Evolutionary conservation across 2,329 filamentous ascomycete species (phyloP).

Genomic region (Teratosphaeria destructans): DNA sequence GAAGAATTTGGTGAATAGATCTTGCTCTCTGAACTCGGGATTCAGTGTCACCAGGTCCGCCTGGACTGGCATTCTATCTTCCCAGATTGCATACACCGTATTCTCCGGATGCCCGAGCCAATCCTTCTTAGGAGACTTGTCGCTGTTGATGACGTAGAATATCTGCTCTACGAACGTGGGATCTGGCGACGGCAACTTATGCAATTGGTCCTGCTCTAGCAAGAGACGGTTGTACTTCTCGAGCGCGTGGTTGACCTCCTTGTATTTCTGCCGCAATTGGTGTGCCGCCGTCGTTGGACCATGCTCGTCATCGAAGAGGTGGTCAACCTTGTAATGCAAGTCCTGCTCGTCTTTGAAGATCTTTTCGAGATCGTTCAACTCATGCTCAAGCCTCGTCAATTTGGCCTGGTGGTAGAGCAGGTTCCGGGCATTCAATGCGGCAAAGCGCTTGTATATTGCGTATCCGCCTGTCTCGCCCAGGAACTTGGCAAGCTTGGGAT

Average conservation of each 20-base stretch:
- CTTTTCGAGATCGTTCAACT: slow-evolving; percentile 13
- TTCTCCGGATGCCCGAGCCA: slow-evolving; percentile 15
- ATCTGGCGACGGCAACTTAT: slow-evolving; percentile 8
- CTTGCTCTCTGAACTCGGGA: slow-evolving; percentile 7
- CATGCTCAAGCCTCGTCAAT: slow-evolving; percentile 13
- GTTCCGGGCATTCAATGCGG: slow-evolving; percentile 14
- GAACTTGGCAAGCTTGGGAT: slow-evolving; percentile 12
- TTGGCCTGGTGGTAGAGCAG: slow-evolving; percentile 19
- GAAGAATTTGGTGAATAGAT: slow-evolving; percentile 11
- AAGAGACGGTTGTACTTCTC: slow-evolving; percentile 9
- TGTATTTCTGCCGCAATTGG: slow-evolving; percentile 6
- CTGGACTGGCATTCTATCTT: slow-evolving; percentile 8
- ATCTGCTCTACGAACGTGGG: slow-evolving; percentile 8
- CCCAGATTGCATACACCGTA: slow-evolving; percentile 11
- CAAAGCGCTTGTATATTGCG: slow-evolving; percentile 16
- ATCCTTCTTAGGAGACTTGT: slow-evolving; percentile 3
- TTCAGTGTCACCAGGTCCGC: slow-evolving; percentile 12
- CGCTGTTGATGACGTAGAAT: slow-evolving; percentile 7
- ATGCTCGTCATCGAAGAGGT: slow-evolving; percentile 6
- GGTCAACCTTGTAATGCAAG: slow-evolving; percentile 10
- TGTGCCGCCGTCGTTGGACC: slow-evolving; percentile 3
- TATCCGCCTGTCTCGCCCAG: slow-evolving; percentile 10
- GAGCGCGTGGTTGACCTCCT: slow-evolving; percentile 6
- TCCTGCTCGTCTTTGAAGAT: slow-evolving; percentile 7
- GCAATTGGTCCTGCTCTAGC: slow-evolving; percentile 9